Base-by-base conservation (phyloP, 768 basidiomycete genomes). In the Nidula microcarpa region DNA sequence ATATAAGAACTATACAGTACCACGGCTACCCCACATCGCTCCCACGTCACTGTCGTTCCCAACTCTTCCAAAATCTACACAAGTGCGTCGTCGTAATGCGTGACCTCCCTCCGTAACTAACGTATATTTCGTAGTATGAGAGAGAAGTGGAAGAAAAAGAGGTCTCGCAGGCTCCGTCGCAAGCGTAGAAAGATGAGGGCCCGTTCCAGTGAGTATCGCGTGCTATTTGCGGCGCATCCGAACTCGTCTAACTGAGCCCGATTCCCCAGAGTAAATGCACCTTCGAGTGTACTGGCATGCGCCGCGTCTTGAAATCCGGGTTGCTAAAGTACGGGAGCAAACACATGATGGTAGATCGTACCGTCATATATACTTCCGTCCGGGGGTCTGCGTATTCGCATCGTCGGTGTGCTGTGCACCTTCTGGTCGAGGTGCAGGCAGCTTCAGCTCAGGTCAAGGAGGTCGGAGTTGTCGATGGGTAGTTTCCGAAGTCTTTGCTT, bases 121-220 rank as follows among this genome's bases (percentile, higher is more conserved):
- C 37, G 32, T 44, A 0, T 17, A 37, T 30, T 23, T 39, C 41
- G 51, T 61, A 87, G 82, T 59, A 93, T 92, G 91, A 91, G 91
- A 89, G 91, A 92, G 74, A 93, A 93, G 86, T 93, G 91, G 91
- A 92, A 92, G 85, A 94, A 94, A 78, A 94, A 94, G 81, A 83
- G 91, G 69, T 91, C 91, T 59, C 86, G 91, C 71, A 89, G 91
- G 69, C 91, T 94, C 77, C 81, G 91, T 69, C 88, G 91, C 74
- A 94, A 94, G 68, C 89, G 91, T 80, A 87, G 91, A 88, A 94
- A 94, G 82, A 93, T 93, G 91, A 85, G 91, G 71, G 91, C 91
- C 58, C 91, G 91, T 74, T 93, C 91, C 80, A 93, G 91, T 93
- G 62, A 60, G 91, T 87, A 43, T 61, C 47, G 16, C 33, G 6